phyloP scores from a whole-genome alignment of 148 eudicot species.

The Polygonum aviculare region DNA sequence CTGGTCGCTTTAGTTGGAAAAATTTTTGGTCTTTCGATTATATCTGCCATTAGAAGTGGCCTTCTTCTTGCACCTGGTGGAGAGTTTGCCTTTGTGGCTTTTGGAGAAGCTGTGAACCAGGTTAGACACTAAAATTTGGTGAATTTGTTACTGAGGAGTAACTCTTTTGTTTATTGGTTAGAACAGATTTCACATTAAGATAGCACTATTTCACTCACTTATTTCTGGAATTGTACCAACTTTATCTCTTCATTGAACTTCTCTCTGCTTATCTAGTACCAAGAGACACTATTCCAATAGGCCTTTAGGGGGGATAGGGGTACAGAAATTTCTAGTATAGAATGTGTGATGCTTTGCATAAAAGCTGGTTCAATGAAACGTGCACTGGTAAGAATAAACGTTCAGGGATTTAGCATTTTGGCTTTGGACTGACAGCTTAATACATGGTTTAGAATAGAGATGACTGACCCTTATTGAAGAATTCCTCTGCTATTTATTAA shows the following conservation, averaged over 20 bases:
- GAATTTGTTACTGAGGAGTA: neutral
- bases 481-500: neutral
- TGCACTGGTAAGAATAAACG: neutral
- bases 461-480: neutral
- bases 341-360: neutral
- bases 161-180: neutral
- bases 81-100: constrained; percentile 98
- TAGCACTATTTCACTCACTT: neutral
- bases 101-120: constrained; percentile 99
- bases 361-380: neutral
- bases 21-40: constrained; percentile 75
- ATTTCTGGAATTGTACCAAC: neutral
- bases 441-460: neutral
- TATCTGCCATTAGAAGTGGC: constrained; percentile 82
- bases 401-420: neutral
- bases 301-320: neutral
- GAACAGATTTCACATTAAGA: neutral
- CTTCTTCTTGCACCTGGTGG: constrained; percentile 99
- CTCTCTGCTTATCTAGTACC: neutral
- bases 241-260: neutral
- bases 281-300: neutral
- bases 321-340: neutral
- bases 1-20: constrained; percentile 73
- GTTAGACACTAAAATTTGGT: constrained; percentile 22
- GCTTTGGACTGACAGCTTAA: neutral